A percentile compares a stretch with the other conserved stretches of the same genome.
Evolutionary conservation across 2,329 filamentous ascomycete genomes (phyloP).

Genomic region (Colletotrichum limetticola): DNA sequence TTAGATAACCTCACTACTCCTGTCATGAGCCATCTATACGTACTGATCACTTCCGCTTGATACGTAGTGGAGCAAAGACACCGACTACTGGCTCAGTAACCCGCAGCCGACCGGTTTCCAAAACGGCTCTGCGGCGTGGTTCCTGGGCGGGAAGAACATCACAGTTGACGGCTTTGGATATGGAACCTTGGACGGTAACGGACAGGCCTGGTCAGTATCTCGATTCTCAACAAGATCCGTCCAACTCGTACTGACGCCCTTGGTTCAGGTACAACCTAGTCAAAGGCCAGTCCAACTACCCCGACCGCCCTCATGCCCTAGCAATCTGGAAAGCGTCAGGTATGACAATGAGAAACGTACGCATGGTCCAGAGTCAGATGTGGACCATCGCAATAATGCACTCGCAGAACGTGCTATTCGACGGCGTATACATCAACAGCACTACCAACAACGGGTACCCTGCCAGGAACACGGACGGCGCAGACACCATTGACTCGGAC

Average conservation of each 20-base stretch:
- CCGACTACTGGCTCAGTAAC: background rate
- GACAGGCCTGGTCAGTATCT: background rate
- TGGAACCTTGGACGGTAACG: background rate
- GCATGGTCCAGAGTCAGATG: background rate
- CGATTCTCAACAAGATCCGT: background rate
- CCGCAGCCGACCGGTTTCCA: background rate
- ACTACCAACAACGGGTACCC: background rate
- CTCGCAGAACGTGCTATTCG: constrained; percentile 7
- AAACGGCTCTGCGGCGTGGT: background rate
- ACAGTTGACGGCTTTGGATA: background rate
- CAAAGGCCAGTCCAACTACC: background rate
- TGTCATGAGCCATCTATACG: too few relatives aligned
- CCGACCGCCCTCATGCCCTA: background rate
- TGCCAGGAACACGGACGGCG: constrained; percentile 3
- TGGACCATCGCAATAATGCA: background rate
- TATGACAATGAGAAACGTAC: background rate
- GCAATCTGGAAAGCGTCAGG: background rate
- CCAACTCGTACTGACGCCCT: background rate
- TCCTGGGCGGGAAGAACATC: background rate
- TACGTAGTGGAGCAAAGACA: too few relatives aligned
- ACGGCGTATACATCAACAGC: background rate
- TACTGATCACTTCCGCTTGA: too few relatives aligned
- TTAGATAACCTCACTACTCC: background rate
- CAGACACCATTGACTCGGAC: constrained; percentile 3
- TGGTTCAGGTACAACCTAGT: background rate